A percentile compares a stretch with the other conserved stretches of the same genome.
phyloP scores from a whole-genome alignment of 1,284 basidiomycete species.

The Phenoliferia sp. region DNA sequence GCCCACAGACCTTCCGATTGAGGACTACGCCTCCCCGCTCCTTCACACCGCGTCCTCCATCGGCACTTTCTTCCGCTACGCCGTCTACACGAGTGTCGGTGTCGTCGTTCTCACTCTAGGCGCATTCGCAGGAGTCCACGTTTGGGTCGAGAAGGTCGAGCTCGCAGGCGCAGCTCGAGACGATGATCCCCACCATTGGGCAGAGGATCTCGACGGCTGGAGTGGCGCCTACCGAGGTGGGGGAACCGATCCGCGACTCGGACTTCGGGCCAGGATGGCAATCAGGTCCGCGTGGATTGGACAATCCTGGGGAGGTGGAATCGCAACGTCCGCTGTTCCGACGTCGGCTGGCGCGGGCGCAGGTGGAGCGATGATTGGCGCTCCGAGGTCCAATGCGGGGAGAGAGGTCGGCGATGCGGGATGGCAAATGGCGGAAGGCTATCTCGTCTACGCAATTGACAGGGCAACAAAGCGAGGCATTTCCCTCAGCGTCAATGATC shows the following conservation, averaged over 20 bases:
- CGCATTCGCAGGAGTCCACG: conserved; percentile 28
- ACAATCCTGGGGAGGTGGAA: conserved; percentile 28
- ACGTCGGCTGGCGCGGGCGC: neutral
- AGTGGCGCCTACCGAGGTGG: conserved; percentile 31
- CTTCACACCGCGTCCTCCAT: conserved; percentile 28
- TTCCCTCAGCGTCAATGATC: conserved; percentile 13
- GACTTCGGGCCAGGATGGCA: conserved; percentile 28
- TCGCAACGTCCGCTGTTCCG: conserved; percentile 1
- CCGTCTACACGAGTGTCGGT: conserved; percentile 29
- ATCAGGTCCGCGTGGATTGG: conserved; percentile 36
- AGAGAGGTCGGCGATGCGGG: conserved; percentile 29
- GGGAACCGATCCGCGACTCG: conserved; percentile 36
- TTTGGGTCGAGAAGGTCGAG: conserved; percentile 35
- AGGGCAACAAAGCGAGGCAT: conserved; percentile 25
- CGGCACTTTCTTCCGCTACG: conserved; percentile 31
- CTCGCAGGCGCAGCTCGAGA: conserved; percentile 1
- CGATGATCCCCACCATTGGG: conserved; percentile 26
- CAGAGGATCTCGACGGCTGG: conserved; percentile 33
- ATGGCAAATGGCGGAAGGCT: conserved; percentile 34
- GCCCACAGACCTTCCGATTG: conserved; percentile 23
- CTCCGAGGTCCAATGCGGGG: neutral
- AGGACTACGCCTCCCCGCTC: conserved; percentile 31
- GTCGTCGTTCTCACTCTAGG: conserved; percentile 22
- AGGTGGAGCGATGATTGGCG: conserved; percentile 16
- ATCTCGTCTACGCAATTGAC: conserved; percentile 31